phyloP scores from a whole-genome alignment of 1,284 basidiomycete species.

The Ceratobasidium sp. region DNA sequence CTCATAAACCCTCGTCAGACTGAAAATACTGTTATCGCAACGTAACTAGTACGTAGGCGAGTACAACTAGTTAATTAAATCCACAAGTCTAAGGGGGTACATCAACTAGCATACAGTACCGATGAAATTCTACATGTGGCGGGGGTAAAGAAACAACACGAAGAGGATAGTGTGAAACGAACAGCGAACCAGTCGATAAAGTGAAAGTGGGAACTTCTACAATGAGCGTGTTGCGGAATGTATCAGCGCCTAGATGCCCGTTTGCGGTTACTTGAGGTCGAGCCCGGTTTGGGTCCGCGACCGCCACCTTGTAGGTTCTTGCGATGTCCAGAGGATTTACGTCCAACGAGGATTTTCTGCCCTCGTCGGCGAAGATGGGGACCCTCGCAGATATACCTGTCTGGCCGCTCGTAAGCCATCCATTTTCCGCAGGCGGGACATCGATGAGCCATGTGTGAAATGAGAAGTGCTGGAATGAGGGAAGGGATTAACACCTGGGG shows the following conservation, averaged over 20 bases:
- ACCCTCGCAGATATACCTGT: neutral
- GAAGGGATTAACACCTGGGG: too few relatives aligned
- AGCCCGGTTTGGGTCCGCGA: neutral
- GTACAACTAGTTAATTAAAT: too few relatives aligned
- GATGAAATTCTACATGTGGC: too few relatives aligned
- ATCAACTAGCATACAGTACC: too few relatives aligned
- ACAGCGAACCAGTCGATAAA: too few relatives aligned
- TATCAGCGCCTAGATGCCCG: neutral
- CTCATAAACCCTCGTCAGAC: too few relatives aligned
- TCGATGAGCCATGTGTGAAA: neutral
- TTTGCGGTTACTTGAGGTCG: neutral
- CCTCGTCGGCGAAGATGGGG: neutral
- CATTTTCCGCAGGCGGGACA: constrained; percentile 16
- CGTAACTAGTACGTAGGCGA: too few relatives aligned
- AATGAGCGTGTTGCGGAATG: neutral
- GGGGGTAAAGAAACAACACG: too few relatives aligned
- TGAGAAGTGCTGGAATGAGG: neutral
- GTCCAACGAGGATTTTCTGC: neutral
- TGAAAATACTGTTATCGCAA: too few relatives aligned
- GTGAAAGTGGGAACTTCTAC: neutral
- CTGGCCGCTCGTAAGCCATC: constrained; percentile 6
- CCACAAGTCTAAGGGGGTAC: too few relatives aligned
- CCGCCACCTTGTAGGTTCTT: neutral
- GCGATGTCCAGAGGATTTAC: neutral
- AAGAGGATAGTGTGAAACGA: too few relatives aligned